Conservation (phyloP, 2,329 filamentous ascomycete species). For the Colletotrichum eleusines region DNA sequence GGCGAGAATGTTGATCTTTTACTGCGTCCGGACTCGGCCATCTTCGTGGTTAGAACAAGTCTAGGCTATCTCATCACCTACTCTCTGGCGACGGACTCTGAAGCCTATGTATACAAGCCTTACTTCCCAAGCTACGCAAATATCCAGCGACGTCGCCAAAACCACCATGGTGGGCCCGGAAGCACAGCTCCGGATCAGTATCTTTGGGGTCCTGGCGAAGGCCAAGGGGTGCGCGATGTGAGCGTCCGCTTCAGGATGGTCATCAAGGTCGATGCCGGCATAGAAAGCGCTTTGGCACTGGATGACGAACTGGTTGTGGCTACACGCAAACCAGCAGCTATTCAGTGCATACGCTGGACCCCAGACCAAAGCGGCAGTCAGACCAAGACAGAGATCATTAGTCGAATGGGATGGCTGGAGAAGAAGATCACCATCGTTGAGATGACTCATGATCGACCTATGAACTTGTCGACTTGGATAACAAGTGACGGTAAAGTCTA, state of each 20-base stretch:
- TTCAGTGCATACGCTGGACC: conserved; percentile 96
- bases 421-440: conserved; percentile 82
- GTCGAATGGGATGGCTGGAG: conserved; percentile 86
- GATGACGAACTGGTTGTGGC: conserved; percentile 95
- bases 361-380: conserved; percentile 85
- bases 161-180: conserved; percentile 68
- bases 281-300: conserved; percentile 86
- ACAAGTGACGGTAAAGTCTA: conserved; percentile 89
- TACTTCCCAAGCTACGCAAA: conserved; percentile 78
- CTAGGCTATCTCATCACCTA: conserved; percentile 94
- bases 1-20: conserved; percentile 87
- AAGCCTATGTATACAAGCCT: conserved; percentile 86
- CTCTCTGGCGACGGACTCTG: conserved; percentile 85
- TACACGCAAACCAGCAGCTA: conserved; percentile 90
- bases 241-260: conserved; percentile 96
- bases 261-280: conserved; percentile 97
- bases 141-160: conserved; percentile 71
- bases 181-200: conserved; percentile 70
- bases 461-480: conserved; percentile 96
- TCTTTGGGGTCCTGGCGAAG: conserved; percentile 83
- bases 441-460: conserved; percentile 94
- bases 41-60: conserved; percentile 89
- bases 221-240: conserved; percentile 84
- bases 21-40: conserved; percentile 90
- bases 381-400: conserved; percentile 90